phyloP scores from a whole-genome alignment of 495 filamentous ascomycete species.

The Aspergillus bridgeri region DNA sequence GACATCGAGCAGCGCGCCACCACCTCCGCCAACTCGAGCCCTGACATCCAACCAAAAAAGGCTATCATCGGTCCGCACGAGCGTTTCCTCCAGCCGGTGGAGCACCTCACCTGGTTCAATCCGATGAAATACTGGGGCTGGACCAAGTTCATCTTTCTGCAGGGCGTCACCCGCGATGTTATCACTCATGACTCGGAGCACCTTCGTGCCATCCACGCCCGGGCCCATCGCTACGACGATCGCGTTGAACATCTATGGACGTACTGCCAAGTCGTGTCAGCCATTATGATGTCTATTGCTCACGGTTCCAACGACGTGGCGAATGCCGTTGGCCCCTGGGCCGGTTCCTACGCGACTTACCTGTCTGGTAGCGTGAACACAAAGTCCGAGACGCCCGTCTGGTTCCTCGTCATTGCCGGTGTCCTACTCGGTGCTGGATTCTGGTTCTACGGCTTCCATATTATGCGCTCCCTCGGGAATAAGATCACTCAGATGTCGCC shows the following conservation, averaged over 20 bases:
- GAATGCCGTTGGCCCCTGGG: slow-evolving; percentile 68
- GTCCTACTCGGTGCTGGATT: slow-evolving; percentile 56
- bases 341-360: slow-evolving; percentile 59
- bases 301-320: slow-evolving; percentile 75
- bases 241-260: slow-evolving; percentile 67
- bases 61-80: slow-evolving; percentile 27
- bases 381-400: slow-evolving; percentile 57
- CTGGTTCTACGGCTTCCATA: slow-evolving; percentile 70
- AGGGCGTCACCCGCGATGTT: slow-evolving; percentile 60
- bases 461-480: slow-evolving; percentile 68
- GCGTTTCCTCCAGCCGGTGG: slow-evolving; percentile 33
- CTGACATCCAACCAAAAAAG: slow-evolving; percentile 25
- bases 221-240: slow-evolving; percentile 64
- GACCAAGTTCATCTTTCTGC: slow-evolving; percentile 47
- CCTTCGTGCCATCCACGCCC: slow-evolving; percentile 56
- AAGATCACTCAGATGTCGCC: slow-evolving; percentile 66
- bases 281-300: slow-evolving; percentile 66
- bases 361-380: slow-evolving; percentile 37
- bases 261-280: slow-evolving; percentile 66
- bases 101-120: slow-evolving; percentile 25
- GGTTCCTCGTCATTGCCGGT: slow-evolving; percentile 62
- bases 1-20: slow-evolving; percentile 61
- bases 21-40: slow-evolving; percentile 18
- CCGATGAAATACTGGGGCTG: slow-evolving; percentile 38
- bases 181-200: slow-evolving; percentile 43